Evolutionary conservation across 331 rosid species (phyloP), one percentile per base, ranked within the genome.

Genomic region (Malus hybrid): DNA sequence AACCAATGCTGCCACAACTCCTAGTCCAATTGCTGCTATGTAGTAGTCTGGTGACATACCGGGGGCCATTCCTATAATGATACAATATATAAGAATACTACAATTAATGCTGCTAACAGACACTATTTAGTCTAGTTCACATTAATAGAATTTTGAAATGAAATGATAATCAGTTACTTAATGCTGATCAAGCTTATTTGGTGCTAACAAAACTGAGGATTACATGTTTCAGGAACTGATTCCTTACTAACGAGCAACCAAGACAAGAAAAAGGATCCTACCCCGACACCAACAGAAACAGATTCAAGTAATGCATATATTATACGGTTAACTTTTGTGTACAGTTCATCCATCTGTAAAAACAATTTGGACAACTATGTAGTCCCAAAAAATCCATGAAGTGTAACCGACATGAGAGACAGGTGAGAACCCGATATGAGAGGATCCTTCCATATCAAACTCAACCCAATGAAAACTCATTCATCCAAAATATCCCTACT

Each of bases 61-160:
- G 85, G 87, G 93, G 83, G 87, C 84, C 72, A 77, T 85, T 86
- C 97, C 98, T 93, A 91, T 77, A 88, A 87, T 87, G 83, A 89
- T 87, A 78, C 81, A 87, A 82, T 88, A 83, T 76, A 86, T 79
- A 83, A 80, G 84, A 79, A 88, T 83, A 74, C 85, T 84, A 85
- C 53, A 78, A 84, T 75, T 78, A 81, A 83, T 83, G 33, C 73
- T 72, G 57, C 81, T 73, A 73, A 77, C 53, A 69, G 71, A 74
- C 81, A 62, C 69, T 62, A 72, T 68, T 65, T 57, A 72, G 56
- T 44, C 46, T 26, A 74, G 46, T 39, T 32, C 52, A 61, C 66
- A 79, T n/a, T 62, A 80, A 63, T 34, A 42, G 58, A 68, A 42
- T 70, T 68, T 77, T 60, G 28, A 73, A 48, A 46, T 14, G 20